These are phyloP conservation scores for Exutisphaerella laricina DNA, from an alignment of 2,329 filamentous ascomycete species.

Conservation along the genomic window DNA sequence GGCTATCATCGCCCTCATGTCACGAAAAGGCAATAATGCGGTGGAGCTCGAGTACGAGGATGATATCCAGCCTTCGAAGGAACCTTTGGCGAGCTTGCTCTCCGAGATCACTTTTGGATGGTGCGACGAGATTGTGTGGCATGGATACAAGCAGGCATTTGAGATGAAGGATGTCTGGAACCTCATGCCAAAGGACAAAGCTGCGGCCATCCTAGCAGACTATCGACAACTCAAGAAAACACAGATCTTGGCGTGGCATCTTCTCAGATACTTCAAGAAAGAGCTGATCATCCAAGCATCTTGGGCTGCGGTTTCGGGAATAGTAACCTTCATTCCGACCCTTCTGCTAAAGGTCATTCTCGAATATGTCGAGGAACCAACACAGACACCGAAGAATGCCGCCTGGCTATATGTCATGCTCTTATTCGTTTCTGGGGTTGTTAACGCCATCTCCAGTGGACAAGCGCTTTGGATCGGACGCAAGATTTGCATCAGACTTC, in stretches of 20 bases:
- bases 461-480: conserved; percentile 90
- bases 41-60: conserved; percentile 86
- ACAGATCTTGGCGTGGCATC: conserved; percentile 67
- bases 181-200: conserved; percentile 79
- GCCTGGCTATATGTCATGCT: conserved; percentile 95
- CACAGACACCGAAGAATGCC: conserved; percentile 70
- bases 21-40: conserved; percentile 85
- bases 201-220: conserved; percentile 68
- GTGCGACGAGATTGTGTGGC: conserved; percentile 84
- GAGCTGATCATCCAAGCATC: conserved; percentile 69
- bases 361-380: conserved; percentile 84
- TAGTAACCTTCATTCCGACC: conserved; percentile 88
- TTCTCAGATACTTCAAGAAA: conserved; percentile 77
- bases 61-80: conserved; percentile 76
- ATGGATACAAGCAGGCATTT: conserved; percentile 77
- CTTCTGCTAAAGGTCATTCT: conserved; percentile 85
- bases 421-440: conserved; percentile 73
- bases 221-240: conserved; percentile 86
- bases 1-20: conserved; percentile 69
- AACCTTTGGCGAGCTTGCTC: conserved; percentile 81
- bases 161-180: conserved; percentile 91
- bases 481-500: conserved; percentile 86
- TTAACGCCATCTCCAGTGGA: conserved; percentile 76
- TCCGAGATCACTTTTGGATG: conserved; percentile 84
- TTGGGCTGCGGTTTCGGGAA: conserved; percentile 72